These are phyloP conservation scores for Rubus parviflorus DNA, from an alignment of 306 rosid species.

Conservation along the genomic window DNA sequence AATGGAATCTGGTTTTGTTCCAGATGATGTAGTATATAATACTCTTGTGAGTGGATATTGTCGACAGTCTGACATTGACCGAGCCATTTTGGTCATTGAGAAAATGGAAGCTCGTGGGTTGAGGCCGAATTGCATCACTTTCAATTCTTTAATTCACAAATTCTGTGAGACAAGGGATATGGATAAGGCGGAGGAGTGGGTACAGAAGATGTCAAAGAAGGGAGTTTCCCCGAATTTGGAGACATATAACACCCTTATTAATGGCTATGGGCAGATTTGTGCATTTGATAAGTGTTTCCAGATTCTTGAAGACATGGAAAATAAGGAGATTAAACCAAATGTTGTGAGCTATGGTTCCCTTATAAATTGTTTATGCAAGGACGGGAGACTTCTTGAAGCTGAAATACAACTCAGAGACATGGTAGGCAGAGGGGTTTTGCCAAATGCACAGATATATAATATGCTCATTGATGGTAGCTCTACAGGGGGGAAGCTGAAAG, in stretches of 20 bases:
- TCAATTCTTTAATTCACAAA: constrained; percentile 58
- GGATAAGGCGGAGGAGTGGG: constrained; percentile 70
- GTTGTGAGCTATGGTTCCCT: constrained; percentile 75
- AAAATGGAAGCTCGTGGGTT: constrained; percentile 56
- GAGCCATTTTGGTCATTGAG: constrained; percentile 42
- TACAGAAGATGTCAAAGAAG: constrained; percentile 60
- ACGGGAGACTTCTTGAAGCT: constrained; percentile 67
- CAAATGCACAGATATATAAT: constrained; percentile 71
- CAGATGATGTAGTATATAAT: constrained; percentile 53
- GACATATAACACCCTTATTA: constrained; percentile 58
- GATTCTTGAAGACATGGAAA: constrained; percentile 78
- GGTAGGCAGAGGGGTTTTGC: constrained; percentile 53
- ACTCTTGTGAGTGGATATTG: constrained; percentile 67
- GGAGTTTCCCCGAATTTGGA: constrained; percentile 56
- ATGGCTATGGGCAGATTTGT: constrained; percentile 55
- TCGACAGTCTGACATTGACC: constrained; percentile 47
- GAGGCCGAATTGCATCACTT: constrained; percentile 56
- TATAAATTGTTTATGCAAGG: constrained; percentile 63
- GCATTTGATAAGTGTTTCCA: constrained; percentile 58
- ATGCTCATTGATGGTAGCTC: constrained; percentile 68
- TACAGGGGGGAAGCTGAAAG: constrained; percentile 47
- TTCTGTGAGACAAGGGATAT: constrained; percentile 54
- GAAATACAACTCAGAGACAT: constrained; percentile 62
- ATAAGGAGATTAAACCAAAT: constrained; percentile 61
- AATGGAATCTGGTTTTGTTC: constrained; percentile 44